phyloP scores from a whole-genome alignment of 208 protist genomes.

The Sergeia podlipaevii region DNA sequence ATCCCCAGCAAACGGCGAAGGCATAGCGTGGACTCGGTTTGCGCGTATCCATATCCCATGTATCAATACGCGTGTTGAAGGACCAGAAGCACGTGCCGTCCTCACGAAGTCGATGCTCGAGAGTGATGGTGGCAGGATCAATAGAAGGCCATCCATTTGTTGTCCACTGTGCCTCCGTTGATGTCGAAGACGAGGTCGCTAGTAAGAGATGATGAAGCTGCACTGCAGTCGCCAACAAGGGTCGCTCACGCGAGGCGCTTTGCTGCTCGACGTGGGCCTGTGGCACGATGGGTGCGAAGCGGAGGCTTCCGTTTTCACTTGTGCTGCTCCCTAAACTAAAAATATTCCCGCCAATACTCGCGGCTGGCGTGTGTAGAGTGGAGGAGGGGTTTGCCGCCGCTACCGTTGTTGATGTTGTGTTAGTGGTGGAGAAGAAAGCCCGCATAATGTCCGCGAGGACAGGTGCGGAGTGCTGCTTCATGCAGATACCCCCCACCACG shows the following conservation, averaged over 20 bases:
- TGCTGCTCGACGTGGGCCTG: too few species aligned
- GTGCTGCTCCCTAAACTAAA: too few species aligned
- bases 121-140: too few species aligned
- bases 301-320: too few species aligned
- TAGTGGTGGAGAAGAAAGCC: slow-evolving; percentile 30
- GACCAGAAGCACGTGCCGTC: slow-evolving; percentile 66
- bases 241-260: too few species aligned
- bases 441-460: slow-evolving; percentile 28
- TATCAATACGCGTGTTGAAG: slow-evolving; percentile 48
- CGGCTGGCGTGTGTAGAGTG: too few species aligned
- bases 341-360: neutral
- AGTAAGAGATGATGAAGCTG: too few species aligned
- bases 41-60: slow-evolving; percentile 25
- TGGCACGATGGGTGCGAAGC: too few species aligned
- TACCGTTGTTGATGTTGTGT: neutral
- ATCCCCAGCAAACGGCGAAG: slow-evolving; percentile 33
- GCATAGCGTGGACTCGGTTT: slow-evolving; percentile 20
- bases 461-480: slow-evolving; percentile 22
- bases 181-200: too few species aligned
- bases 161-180: too few species aligned
- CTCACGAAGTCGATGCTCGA: slow-evolving; percentile 59
- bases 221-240: too few species aligned
- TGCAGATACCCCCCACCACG: slow-evolving; percentile 45
- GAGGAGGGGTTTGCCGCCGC: neutral
- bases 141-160: too few species aligned